Base-by-base conservation (phyloP, 257 asterid genomes). In the Parsonsia alboflavescens region DNA sequence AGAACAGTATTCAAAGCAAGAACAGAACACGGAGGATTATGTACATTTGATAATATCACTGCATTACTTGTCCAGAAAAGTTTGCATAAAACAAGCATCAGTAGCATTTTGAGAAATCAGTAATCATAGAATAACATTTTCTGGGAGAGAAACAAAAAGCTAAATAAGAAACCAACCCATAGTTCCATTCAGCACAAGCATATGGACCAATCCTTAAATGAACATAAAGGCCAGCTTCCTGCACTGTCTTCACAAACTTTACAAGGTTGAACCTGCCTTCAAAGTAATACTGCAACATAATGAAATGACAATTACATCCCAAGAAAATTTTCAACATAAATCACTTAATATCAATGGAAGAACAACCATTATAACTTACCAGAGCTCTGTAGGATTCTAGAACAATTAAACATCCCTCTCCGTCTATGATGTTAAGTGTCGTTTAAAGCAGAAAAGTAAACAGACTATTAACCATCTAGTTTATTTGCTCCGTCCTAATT, bases 141-240 rank as follows among this genome's bases (percentile, higher is more conserved):
- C 22, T 58, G 64, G 73, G 53, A 57, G 45, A 58, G 22, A 76
- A 70, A 41, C 16, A 41, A 45, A 80, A 2, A 64, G 26, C 30
- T 71, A 48, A 57, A 52, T 36, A 72, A 44, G 73, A 19, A 71
- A 76, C 90, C 22, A 44, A 89, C 97, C 96, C 97, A 73, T 89
- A 91, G 78, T 89, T 91, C 96, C 97, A 91, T 81, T 91, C 97
- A 16, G 97, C 97, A 78, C 97, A 91, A 58, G 89, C 97, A 82
- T 91, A 91, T 17, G 96, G 96, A 7, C 96, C 97, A 3, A 88
- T 91, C 50, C 96, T 80, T 78, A 89, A 78, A 84, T 89, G 93
- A 72, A 91, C 88, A 77, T 72, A 89, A 39, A 91, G 86, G 66
- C 93, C 96, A 52, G 97, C 97, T 73, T 82, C 86, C 16, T 86